A percentile compares a stretch with the other conserved stretches of the same genome.
Conservation (phyloP, 2,329 filamentous ascomycete genomes). For the Nannizzia gypsea region DNA sequence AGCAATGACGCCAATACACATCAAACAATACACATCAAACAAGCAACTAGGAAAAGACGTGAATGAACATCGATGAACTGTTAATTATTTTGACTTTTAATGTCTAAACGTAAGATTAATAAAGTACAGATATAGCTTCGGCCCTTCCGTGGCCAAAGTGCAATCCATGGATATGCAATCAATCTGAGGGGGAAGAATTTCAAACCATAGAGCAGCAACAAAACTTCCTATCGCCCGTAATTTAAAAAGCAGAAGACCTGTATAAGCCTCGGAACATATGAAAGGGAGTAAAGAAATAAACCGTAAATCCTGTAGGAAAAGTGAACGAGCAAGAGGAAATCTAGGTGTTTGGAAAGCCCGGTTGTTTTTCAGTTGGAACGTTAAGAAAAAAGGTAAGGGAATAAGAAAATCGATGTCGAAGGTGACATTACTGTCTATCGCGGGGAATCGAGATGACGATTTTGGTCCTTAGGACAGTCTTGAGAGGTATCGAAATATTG, state of each 20-base stretch:
- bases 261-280: neutral
- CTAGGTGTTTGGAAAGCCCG: neutral
- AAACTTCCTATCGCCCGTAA: neutral
- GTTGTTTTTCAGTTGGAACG: neutral
- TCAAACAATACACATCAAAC: neutral
- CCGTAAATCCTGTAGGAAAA: neutral
- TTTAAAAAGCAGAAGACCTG: neutral
- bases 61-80: neutral
- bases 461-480: neutral
- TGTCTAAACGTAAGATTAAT: slow-evolving; percentile 1
- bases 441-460: neutral
- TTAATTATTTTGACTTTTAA: slow-evolving; percentile 5
- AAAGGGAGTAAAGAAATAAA: neutral
- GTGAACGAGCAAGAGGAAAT: slow-evolving; percentile 2
- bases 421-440: slow-evolving; percentile 1
- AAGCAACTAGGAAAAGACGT: too few relatives aligned
- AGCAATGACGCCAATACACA: too few relatives aligned
- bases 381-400: neutral
- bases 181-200: neutral
- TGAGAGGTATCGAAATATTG: neutral
- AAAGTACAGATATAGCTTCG: slow-evolving; percentile 1
- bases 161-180: neutral
- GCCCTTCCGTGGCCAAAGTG: neutral
- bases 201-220: neutral
- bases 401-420: neutral